Percentiles rank a stretch among this genome's conserved stretches.
phyloP scores from a whole-genome alignment of 2,329 filamentous ascomycete genomes.

The Curvularia lunata region DNA sequence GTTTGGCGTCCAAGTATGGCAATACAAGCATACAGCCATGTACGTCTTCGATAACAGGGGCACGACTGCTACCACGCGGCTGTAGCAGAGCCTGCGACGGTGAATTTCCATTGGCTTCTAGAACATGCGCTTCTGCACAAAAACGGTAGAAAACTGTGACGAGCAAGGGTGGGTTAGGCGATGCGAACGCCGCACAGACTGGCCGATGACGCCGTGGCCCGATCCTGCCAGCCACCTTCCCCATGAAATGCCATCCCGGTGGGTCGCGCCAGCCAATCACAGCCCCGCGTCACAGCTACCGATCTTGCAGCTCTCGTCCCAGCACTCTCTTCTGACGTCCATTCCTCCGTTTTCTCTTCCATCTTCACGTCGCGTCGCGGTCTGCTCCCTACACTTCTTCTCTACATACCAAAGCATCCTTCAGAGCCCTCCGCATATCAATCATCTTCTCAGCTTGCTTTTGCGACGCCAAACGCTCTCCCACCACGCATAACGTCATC shows the following conservation, averaged over 20 bases:
- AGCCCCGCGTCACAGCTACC: constrained; percentile 35
- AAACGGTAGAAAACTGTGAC: neutral
- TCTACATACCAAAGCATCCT: constrained; percentile 22
- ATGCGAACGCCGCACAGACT: constrained; percentile 17
- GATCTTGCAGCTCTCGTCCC: constrained; percentile 38
- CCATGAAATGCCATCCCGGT: constrained; percentile 13
- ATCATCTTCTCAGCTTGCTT: constrained; percentile 28
- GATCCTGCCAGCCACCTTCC: constrained; percentile 28
- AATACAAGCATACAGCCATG: neutral
- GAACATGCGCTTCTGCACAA: constrained; percentile 3
- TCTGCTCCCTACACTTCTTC: constrained; percentile 33
- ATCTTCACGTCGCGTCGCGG: constrained; percentile 26
- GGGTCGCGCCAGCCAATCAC: constrained; percentile 32
- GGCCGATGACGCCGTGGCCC: constrained; percentile 38
- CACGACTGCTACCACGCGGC: no score
- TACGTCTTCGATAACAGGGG: neutral
- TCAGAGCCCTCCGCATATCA: constrained; percentile 29
- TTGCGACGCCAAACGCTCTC: constrained; percentile 29
- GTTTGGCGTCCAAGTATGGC: neutral
- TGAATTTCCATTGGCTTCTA: constrained; percentile 2
- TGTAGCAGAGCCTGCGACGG: neutral
- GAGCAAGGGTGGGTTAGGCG: constrained; percentile 11
- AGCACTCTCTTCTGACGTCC: constrained; percentile 23
- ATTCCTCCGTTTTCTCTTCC: constrained; percentile 29
- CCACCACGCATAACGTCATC: constrained; percentile 43